Percentiles rank a stretch among this genome's conserved stretches.
phyloP scores from a whole-genome alignment of 2,329 filamentous ascomycete genomes.

The Verticillium nonalfalfae region DNA sequence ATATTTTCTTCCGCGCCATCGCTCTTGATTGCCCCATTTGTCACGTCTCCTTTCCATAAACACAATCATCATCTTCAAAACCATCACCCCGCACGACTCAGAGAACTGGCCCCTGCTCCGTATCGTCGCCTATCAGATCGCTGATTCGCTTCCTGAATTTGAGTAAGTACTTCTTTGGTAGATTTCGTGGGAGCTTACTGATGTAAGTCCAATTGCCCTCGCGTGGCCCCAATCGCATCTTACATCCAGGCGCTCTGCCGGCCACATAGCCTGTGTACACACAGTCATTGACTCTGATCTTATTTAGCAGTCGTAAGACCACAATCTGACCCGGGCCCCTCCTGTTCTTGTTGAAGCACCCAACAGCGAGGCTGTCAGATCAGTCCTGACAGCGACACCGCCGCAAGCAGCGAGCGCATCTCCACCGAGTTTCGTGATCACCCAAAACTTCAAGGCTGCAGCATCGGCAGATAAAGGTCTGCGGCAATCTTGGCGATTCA shows the following conservation, averaged over 20 bases:
- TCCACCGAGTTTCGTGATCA: not conserved
- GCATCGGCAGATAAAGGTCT: not conserved
- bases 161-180: not conserved
- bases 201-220: not conserved
- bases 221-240: not conserved
- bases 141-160: not conserved
- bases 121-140: not conserved
- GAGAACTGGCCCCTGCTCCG: not conserved
- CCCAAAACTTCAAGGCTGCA: not conserved
- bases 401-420: not conserved
- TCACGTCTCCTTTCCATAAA: not conserved
- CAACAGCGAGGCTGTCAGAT: not conserved
- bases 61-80: too few relatives aligned
- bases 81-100: not conserved
- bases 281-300: not conserved
- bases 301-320: not conserved
- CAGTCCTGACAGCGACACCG: not conserved
- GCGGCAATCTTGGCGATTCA: not conserved
- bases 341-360: not conserved
- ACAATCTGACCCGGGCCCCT: not conserved
- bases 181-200: not conserved
- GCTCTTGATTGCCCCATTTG: not conserved
- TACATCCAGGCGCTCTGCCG: not conserved
- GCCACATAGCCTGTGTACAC: not conserved
- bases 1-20: not conserved